phyloP scores from a whole-genome alignment of 768 basidiomycete species.

The Nidula microcarpa region DNA sequence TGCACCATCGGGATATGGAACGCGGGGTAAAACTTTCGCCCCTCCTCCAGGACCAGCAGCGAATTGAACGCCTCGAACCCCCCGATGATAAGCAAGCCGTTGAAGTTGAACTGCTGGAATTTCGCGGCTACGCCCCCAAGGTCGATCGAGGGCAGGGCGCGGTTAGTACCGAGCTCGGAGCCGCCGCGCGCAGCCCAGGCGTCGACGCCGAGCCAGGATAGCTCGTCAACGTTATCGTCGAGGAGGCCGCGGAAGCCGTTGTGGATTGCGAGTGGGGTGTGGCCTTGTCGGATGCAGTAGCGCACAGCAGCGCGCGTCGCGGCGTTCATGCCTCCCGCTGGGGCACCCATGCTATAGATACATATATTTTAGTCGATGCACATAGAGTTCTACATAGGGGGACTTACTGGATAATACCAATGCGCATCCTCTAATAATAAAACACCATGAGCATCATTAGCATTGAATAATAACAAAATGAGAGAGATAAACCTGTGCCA shows the following conservation, averaged over 20 bases:
- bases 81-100: slow-evolving; percentile 86
- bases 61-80: slow-evolving; percentile 95
- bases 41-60: slow-evolving; percentile 74
- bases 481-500: slow-evolving; percentile 30
- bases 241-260: slow-evolving; percentile 96
- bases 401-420: slow-evolving; percentile 85
- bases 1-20: slow-evolving; percentile 97
- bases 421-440: slow-evolving; percentile 58
- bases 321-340: slow-evolving; percentile 98
- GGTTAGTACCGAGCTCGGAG: slow-evolving; percentile 97
- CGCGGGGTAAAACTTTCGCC: slow-evolving; percentile 78
- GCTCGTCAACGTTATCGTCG: slow-evolving; percentile 80
- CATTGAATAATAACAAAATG: too few species aligned
- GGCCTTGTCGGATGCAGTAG: slow-evolving; percentile 90
- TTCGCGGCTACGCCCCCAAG: slow-evolving; percentile 87
- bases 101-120: slow-evolving; percentile 81
- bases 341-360: slow-evolving; percentile 78
- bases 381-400: neutral
- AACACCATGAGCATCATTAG: too few species aligned
- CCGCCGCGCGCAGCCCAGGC: slow-evolving; percentile 96
- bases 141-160: slow-evolving; percentile 80
- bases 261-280: slow-evolving; percentile 87
- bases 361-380: neutral
- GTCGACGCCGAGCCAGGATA: slow-evolving; percentile 96
- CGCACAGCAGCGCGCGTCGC: slow-evolving; percentile 93